These are phyloP conservation scores for Lentinula boryana DNA, from an alignment of 768 basidiomycete species.

Conservation along the genomic window DNA sequence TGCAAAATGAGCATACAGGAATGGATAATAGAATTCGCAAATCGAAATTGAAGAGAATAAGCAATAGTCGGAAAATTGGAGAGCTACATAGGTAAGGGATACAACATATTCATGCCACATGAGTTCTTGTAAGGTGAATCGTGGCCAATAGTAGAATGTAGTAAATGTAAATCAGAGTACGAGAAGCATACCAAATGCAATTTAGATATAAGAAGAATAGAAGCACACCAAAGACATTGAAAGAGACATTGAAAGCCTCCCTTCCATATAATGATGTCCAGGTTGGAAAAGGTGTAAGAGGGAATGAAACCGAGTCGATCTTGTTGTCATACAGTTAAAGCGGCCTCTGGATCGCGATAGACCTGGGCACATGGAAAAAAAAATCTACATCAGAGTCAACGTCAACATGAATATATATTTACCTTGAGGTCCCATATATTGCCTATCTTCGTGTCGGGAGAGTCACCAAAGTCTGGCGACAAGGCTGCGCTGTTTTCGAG, in stretches of 20 bases:
- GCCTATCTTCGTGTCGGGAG: constrained; percentile 47
- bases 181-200: not conserved
- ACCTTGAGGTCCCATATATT: constrained; percentile 77
- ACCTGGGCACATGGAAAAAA: constrained; percentile 24
- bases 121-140: not conserved
- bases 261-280: not conserved
- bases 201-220: not conserved
- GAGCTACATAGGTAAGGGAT: not conserved
- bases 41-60: not conserved
- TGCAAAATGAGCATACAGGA: no score
- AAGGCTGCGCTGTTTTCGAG: constrained; percentile 36
- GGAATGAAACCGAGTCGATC: no score
- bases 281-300: no score
- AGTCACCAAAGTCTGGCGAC: constrained; percentile 31
- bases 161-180: not conserved
- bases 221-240: not conserved
- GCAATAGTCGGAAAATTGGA: not conserved
- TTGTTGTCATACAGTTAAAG: constrained; percentile 11
- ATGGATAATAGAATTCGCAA: not conserved
- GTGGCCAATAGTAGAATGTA: not conserved
- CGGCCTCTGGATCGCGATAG: constrained; percentile 36
- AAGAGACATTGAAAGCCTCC: not conserved
- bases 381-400: not conserved
- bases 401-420: constrained; percentile 10
- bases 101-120: constrained; percentile 1